Conservation (phyloP, 768 basidiomycete species). For the Tephrocybe sp. region DNA sequence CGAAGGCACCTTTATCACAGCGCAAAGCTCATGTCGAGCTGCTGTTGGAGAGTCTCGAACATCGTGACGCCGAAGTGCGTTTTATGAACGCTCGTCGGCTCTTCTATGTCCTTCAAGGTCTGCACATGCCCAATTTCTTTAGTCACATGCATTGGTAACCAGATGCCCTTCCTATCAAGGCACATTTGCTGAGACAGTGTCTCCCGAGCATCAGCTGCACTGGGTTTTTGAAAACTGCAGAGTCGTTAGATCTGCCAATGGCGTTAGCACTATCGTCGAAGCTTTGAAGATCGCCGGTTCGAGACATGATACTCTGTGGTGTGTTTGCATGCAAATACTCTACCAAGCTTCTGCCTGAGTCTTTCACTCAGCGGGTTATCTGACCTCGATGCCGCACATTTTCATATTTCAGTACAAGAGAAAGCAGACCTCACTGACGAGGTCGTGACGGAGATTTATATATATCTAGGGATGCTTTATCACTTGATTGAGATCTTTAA, state of each 20-base stretch:
- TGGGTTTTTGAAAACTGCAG: conserved; percentile 96
- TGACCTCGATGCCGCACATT: conserved; percentile 70
- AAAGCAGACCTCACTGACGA: conserved; percentile 84
- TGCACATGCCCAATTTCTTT: conserved; percentile 10
- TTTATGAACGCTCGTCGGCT: conserved; percentile 86
- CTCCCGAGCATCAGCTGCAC: conserved; percentile 92
- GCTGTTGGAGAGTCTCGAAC: conserved; percentile 86
- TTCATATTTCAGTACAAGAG: conserved; percentile 69
- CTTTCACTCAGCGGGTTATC: conserved; percentile 61
- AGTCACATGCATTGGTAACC: conserved; percentile 7
- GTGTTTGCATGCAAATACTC: background rate
- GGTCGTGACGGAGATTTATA: conserved; percentile 87
- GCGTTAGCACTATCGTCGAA: conserved; percentile 77
- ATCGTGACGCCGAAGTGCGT: conserved; percentile 79
- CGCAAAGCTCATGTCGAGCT: conserved; percentile 76
- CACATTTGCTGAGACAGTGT: conserved; percentile 87
- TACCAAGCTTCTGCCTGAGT: conserved; percentile 5
- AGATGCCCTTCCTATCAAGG: conserved; percentile 41
- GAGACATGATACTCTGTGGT: conserved; percentile 86
- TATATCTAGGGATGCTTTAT: conserved; percentile 94
- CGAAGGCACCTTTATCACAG: conserved; percentile 56
- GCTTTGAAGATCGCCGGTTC: conserved; percentile 89
- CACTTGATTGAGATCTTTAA: conserved; percentile 94
- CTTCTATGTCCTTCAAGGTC: conserved; percentile 93
- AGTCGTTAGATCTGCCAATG: conserved; percentile 80